Evolutionary conservation across 305 asterid species (phyloP), one percentile per base, ranked within the genome.

Genomic region (Solanum aculeatissimum): DNA sequence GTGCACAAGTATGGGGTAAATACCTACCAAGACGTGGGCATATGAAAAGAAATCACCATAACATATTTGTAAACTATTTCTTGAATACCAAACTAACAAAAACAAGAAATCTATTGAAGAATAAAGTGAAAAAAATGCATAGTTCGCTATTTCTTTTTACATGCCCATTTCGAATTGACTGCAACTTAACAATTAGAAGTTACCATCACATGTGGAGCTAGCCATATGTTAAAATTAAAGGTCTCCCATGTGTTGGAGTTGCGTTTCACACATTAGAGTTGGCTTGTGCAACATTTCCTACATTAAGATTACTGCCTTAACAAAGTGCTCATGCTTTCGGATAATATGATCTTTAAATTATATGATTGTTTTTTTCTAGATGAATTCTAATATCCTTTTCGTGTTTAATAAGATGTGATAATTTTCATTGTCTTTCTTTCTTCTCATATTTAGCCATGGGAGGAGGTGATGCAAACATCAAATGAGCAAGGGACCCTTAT

Each of bases 361-460:
- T 77, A 16, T 75, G 25, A 25, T 75, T 11, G 79, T 25, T 9
- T 62, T 53, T 45, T 12, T 80, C 15, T 29, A 19, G 15, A 32
- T 62, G 60, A 84, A 32, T 51, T 9, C 23, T 43, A 6, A 70
- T 27, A 10, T 27, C 53, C 75, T 13, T 9, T 70, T 21, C 27
- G 15, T 81, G 63, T 18, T 77, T 18, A 32, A 77, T 29, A 29
- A 29, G 62, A 77, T 29, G n/a, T 16, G 13, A 29, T 51, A 14
- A 77, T n/a, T 77, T 51, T 51, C 29, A 18, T 54, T 10, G 29
- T 29, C 23, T 51, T 77, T 49, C 57, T 82, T 85, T 78, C 69
- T 57, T 27, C 72, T 80, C 21, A 35, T 66, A 47, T 65, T 54
- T 84, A 95, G 98, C 83, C 95, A 35, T 95, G 98, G 98, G 93